Base-by-base conservation (phyloP, 164 flowering plant genomes). In the Vitis labrusca region DNA sequence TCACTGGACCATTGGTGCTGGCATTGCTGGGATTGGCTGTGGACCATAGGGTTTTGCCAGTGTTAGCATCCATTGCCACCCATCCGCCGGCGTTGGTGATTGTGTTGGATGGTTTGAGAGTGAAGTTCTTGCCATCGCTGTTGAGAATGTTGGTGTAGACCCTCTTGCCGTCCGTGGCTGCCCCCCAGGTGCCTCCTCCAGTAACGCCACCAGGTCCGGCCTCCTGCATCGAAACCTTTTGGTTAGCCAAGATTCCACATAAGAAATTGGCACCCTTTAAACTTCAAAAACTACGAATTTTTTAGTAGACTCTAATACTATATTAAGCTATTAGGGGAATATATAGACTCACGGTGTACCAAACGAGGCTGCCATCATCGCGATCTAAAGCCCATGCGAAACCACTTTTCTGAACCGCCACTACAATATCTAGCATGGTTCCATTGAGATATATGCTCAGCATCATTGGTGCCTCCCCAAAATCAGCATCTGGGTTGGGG, bases 181-280 rank as follows among this genome's bases (percentile, higher is more conserved):
- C 72, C 3, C 85, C 87, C 87, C 87, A 84, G 0, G 12, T 69
- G 1, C 84, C 85, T 49, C 87, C 87, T 65, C 82, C 87, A 0
- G 12, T 52, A 0, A 12, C 8, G 1, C 85, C 77, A n/a, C 87
- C 87, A 10, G 87, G 85, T 49, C 87, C 86, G 49, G 84, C 84
- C 44, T 69, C 68, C 86, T 83, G 10, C 52, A 68, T 44, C 12
- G 3, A 17, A 60, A 44, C 59, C 67, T 53, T 23, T 14, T 63
- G 16, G 37, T 37, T 37, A 37, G 44, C 5, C 44, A 37, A 23
- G 5, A 37, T 37, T 37, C 44, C 44, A 37, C 44, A 37, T 37
- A 37, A 37, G 44, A 37, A 6, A 37, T 37, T 6, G 44, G 44
- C 27, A 23, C 27, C 27, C 27, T 23, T 23, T 23, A 23, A 23